A percentile compares a stretch with the other conserved stretches of the same genome.
phyloP scores from a whole-genome alignment of 495 filamentous ascomycete genomes.

The Hypoxylon fuscum region DNA sequence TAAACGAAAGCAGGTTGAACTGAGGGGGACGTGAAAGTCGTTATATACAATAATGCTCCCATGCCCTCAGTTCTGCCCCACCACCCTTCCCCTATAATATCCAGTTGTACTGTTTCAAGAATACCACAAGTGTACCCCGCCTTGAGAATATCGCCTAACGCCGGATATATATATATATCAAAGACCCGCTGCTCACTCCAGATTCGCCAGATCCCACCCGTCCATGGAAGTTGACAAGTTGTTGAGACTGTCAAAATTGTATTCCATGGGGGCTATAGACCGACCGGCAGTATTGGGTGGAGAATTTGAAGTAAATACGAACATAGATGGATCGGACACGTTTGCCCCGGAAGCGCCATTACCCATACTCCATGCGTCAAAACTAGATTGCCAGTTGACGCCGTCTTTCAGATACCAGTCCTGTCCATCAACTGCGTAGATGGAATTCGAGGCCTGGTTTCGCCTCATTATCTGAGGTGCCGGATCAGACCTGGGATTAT shows the following conservation, averaged over 20 bases:
- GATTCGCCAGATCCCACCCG: conserved; percentile 39
- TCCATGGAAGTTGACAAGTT: conserved; percentile 40
- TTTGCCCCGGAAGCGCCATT: conserved; percentile 12
- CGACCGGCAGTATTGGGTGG: conserved; percentile 28
- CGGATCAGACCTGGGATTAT: conserved; percentile 22
- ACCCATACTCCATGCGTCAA: conserved; percentile 52
- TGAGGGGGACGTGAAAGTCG: too few species aligned
- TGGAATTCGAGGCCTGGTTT: conserved; percentile 36
- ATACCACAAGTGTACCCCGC: conserved; percentile 4
- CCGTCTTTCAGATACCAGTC: conserved; percentile 62
- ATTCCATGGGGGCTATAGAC: conserved; percentile 28
- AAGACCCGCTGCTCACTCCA: conserved; percentile 28
- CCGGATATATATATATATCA: conserved; percentile 9
- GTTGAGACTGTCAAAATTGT: conserved; percentile 40
- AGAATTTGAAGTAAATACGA: conserved; percentile 39
- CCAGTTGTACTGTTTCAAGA: background rate
- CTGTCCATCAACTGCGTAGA: conserved; percentile 56
- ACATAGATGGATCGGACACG: conserved; percentile 38
- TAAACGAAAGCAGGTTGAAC: background rate
- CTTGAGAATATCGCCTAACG: background rate
- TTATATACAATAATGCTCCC: conserved; percentile 14
- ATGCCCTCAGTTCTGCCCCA: background rate
- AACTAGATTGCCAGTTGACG: conserved; percentile 59
- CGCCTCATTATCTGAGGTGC: conserved; percentile 17
- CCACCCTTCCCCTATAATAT: background rate